These are phyloP conservation scores for Aspergillus sp. DNA, from an alignment of 2,329 filamentous ascomycete species.

Conservation along the genomic window DNA sequence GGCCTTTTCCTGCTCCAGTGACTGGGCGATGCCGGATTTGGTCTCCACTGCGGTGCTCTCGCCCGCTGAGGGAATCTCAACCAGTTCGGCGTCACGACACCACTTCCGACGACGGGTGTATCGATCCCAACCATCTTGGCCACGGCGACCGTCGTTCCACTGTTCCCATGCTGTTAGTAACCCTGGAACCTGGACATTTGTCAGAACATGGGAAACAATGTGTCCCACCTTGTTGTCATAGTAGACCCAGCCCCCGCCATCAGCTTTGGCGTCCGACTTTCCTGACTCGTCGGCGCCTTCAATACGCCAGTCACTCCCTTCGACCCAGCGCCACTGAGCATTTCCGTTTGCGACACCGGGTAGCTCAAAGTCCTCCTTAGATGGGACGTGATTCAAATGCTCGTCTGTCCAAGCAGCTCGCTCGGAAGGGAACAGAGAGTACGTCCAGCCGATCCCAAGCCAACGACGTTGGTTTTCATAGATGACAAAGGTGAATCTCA, in stretches of 20 bases:
- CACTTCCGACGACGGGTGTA: slow-evolving; percentile 94
- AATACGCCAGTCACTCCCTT: slow-evolving; percentile 81
- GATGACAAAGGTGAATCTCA: slow-evolving; percentile 93
- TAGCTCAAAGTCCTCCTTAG: slow-evolving; percentile 71
- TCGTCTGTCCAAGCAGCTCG: slow-evolving; percentile 93
- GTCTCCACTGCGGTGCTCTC: slow-evolving; percentile 49
- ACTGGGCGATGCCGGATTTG: slow-evolving; percentile 34
- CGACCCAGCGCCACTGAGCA: slow-evolving; percentile 76
- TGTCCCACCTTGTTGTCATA: slow-evolving; percentile 86
- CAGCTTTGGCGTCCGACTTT: slow-evolving; percentile 43
- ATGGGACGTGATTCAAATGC: slow-evolving; percentile 77
- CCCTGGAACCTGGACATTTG: neutral
- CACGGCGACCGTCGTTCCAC: slow-evolving; percentile 87
- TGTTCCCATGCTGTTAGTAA: slow-evolving; percentile 36
- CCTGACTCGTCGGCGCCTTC: slow-evolving; percentile 60
- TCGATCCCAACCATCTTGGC: slow-evolving; percentile 86
- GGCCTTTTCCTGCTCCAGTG: slow-evolving; percentile 26
- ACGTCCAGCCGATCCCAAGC: slow-evolving; percentile 94
- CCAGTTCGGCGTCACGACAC: slow-evolving; percentile 93
- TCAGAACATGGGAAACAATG: no score
- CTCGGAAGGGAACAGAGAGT: slow-evolving; percentile 86
- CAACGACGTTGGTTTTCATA: slow-evolving; percentile 96
- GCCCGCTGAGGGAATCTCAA: slow-evolving; percentile 63
- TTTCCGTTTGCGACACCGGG: slow-evolving; percentile 66
- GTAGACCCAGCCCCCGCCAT: slow-evolving; percentile 87